Conservation (phyloP, 1,284 basidiomycete species). For the Naganishia cerealis region DNA sequence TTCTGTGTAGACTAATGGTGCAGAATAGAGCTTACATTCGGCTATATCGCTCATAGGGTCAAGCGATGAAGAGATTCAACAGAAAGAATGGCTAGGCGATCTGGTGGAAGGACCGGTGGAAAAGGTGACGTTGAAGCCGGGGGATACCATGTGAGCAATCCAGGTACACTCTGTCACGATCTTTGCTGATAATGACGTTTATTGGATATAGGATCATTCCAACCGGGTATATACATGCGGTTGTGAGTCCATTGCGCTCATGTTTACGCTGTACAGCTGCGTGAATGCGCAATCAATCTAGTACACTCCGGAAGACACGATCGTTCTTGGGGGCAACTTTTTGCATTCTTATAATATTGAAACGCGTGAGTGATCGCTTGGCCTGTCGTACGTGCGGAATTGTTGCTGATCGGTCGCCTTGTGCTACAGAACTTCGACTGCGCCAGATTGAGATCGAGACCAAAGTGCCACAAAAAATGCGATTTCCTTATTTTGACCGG, state of each 20-base stretch:
- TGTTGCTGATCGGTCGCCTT: constrained; percentile 36
- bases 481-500: constrained; percentile 83
- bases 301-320: constrained; percentile 86
- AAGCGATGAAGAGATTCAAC: constrained; percentile 77
- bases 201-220: constrained; percentile 68
- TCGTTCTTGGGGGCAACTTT: constrained; percentile 97
- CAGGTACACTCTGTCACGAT: neutral
- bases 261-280: neutral
- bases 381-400: neutral
- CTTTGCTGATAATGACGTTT: neutral
- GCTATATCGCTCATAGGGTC: constrained; percentile 56
- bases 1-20: too few species aligned
- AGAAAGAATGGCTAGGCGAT: constrained; percentile 85
- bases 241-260: constrained; percentile 60
- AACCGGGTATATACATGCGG: constrained; percentile 95
- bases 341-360: constrained; percentile 71
- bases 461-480: constrained; percentile 89
- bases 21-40: neutral
- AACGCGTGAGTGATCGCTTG: constrained; percentile 40
- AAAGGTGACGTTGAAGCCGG: constrained; percentile 75
- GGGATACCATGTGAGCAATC: constrained; percentile 76
- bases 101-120: constrained; percentile 69
- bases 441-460: constrained; percentile 89
- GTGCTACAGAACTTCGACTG: constrained; percentile 69
- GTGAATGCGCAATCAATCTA: constrained; percentile 43